A percentile compares a stretch with the other conserved stretches of the same genome.
Conservation (phyloP, 208 protist genomes). For the Leptomonas seymouri region DNA sequence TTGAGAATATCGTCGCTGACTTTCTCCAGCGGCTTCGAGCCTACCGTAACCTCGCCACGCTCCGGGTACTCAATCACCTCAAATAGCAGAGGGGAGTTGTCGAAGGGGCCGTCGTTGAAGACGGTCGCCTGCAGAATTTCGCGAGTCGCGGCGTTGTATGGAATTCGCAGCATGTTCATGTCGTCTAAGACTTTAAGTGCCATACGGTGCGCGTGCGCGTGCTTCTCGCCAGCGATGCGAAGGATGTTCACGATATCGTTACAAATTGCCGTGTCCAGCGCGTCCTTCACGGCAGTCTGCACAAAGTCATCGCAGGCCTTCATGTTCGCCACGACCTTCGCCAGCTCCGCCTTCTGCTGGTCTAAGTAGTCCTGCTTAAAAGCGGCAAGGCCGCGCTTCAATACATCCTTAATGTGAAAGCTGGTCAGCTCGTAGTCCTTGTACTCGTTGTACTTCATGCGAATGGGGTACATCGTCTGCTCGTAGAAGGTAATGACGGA, state of each 20-base stretch:
- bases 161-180: constrained; percentile 85
- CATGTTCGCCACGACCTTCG: constrained; percentile 70
- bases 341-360: constrained; percentile 72
- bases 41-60: constrained; percentile 83
- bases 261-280: constrained; percentile 75
- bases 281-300: constrained; percentile 44
- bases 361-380: constrained; percentile 92
- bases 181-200: constrained; percentile 82
- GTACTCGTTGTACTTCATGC: constrained; percentile 56
- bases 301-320: constrained; percentile 72
- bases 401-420: constrained; percentile 90
- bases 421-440: constrained; percentile 63
- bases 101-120: constrained; percentile 86
- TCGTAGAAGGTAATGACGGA: constrained; percentile 79
- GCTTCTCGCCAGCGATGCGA: constrained; percentile 79
- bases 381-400: constrained; percentile 85
- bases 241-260: constrained; percentile 91
- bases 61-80: constrained; percentile 90
- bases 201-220: constrained; percentile 72
- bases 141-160: constrained; percentile 72
- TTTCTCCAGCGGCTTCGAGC: constrained; percentile 49
- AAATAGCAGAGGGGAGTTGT: constrained; percentile 89
- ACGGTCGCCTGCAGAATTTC: constrained; percentile 67
- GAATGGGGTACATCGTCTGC: constrained; percentile 81
- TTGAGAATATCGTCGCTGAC: constrained; percentile 67